A percentile compares a stretch with the other conserved stretches of the same genome.
phyloP scores from a whole-genome alignment of 2,329 filamentous ascomycete species.

The Penicillium vulpinum region DNA sequence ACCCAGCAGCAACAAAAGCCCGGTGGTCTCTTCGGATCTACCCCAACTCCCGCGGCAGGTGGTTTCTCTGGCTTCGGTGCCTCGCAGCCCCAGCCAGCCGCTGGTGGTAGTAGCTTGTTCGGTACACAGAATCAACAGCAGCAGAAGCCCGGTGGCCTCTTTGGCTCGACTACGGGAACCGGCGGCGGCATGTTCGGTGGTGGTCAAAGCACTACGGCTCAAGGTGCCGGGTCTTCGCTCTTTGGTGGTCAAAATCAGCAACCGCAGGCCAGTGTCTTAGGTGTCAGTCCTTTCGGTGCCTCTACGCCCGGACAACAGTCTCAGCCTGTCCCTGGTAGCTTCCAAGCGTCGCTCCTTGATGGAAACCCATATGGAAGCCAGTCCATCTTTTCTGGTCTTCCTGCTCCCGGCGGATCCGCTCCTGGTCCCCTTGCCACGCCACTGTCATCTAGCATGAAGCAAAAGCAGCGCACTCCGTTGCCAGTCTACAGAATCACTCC shows the following conservation, averaged over 20 bases:
- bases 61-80: constrained; percentile 45
- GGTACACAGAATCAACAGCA: constrained; percentile 51
- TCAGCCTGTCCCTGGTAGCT: constrained; percentile 44
- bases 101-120: constrained; percentile 44
- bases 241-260: constrained; percentile 51
- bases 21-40: constrained; percentile 25
- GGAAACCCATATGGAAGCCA: constrained; percentile 87
- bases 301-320: constrained; percentile 52
- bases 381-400: constrained; percentile 76
- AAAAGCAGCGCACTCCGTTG: constrained; percentile 75
- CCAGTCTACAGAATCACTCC: constrained; percentile 88
- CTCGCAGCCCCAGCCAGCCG: constrained; percentile 44
- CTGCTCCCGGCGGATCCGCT: constrained; percentile 63
- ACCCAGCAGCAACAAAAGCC: constrained; percentile 25
- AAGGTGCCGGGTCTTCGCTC: constrained; percentile 52
- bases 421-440: constrained; percentile 92
- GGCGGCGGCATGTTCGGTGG: constrained; percentile 53
- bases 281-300: constrained; percentile 54
- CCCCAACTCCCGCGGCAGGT: constrained; percentile 25
- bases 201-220: constrained; percentile 25
- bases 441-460: constrained; percentile 71
- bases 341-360: constrained; percentile 79
- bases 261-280: constrained; percentile 33
- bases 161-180: constrained; percentile 47
- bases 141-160: constrained; percentile 56